Evolutionary conservation across 2,329 filamentous ascomycete species (phyloP).

Genomic region (Endothia cerciana): DNA sequence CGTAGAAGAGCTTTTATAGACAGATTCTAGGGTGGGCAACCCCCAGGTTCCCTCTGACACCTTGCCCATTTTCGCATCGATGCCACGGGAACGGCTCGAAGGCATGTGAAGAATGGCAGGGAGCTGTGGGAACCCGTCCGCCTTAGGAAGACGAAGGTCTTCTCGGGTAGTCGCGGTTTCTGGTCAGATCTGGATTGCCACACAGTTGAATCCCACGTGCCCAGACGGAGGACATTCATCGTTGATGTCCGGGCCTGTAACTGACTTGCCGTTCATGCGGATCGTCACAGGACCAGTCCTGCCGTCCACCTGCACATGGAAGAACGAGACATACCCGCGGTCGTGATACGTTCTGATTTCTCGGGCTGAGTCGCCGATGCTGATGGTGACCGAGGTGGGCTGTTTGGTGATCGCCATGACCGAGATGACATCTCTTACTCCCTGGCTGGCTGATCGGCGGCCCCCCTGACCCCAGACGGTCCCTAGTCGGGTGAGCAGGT

Average conservation of each 20-base stretch:
- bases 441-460: slow-evolving; percentile 38
- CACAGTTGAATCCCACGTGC: slow-evolving; percentile 42
- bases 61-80: no score
- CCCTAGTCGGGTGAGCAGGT: no score
- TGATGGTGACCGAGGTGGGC: slow-evolving; percentile 40
- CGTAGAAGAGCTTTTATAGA: no score
- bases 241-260: slow-evolving; percentile 43
- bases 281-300: slow-evolving; percentile 45
- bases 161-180: no score
- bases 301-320: slow-evolving; percentile 43
- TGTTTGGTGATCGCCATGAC: slow-evolving; percentile 43
- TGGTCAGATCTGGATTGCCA: slow-evolving; percentile 39
- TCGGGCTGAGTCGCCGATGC: slow-evolving; percentile 42
- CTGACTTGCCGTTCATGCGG: slow-evolving; percentile 41
- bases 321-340: slow-evolving; percentile 42
- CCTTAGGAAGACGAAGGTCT: no score
- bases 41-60: no score
- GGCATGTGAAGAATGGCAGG: no score
- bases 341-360: slow-evolving; percentile 35
- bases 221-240: slow-evolving; percentile 34
- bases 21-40: no score
- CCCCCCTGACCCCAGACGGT: slow-evolving; percentile 46
- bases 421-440: slow-evolving; percentile 49
- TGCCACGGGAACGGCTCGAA: no score
- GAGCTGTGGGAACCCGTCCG: no score